These are phyloP conservation scores for Alternaria panax DNA, from an alignment of 2,329 filamentous ascomycete species.

Conservation along the genomic window DNA sequence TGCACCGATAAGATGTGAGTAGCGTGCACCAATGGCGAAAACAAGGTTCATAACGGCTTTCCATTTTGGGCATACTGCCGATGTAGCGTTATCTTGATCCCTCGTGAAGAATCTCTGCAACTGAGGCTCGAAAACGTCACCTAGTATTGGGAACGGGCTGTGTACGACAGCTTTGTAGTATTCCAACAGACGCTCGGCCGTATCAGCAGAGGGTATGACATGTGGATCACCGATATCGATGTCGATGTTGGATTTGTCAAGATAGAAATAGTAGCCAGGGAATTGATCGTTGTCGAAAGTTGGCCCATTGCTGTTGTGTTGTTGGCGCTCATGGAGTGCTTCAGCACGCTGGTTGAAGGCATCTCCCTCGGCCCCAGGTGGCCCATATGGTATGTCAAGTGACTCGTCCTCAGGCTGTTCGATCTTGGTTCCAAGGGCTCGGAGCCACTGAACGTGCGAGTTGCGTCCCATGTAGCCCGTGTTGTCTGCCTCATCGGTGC, in stretches of 20 bases:
- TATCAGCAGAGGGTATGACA: constrained; percentile 35
- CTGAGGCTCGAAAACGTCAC: constrained; percentile 15
- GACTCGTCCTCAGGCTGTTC: constrained; percentile 19
- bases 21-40: constrained; percentile 50
- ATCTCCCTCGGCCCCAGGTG: constrained; percentile 18
- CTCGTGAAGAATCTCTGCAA: constrained; percentile 8
- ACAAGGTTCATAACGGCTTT: constrained; percentile 48
- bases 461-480: constrained; percentile 36
- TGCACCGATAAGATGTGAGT: constrained; percentile 37
- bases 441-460: constrained; percentile 38
- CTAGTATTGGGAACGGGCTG: constrained; percentile 35
- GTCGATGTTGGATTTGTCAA: constrained; percentile 27
- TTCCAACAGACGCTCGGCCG: constrained; percentile 36
- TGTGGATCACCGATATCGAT: constrained; percentile 23
- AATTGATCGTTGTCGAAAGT: neutral
- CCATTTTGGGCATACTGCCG: constrained; percentile 30
- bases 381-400: constrained; percentile 23
- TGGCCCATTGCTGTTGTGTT: neutral
- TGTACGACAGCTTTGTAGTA: constrained; percentile 39
- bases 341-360: constrained; percentile 16
- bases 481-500: constrained; percentile 20
- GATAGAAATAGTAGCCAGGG: constrained; percentile 36
- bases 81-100: constrained; percentile 1
- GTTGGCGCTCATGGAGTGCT: constrained; percentile 4
- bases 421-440: constrained; percentile 18